These are phyloP conservation scores for Omphalea diandra DNA, from an alignment of 441 rosid species.

Conservation along the genomic window DNA sequence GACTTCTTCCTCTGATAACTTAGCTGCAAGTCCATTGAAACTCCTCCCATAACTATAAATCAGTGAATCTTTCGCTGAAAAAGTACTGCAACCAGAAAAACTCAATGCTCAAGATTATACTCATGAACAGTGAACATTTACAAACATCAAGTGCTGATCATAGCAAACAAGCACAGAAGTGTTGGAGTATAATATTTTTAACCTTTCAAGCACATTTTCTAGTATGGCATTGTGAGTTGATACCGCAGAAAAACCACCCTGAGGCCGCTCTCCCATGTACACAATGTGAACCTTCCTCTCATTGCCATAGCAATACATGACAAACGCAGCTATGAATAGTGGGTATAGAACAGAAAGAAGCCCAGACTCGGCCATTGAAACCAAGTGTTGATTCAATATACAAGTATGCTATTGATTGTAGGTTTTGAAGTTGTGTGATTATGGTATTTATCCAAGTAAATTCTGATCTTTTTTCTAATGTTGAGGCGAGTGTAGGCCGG, in stretches of 20 bases:
- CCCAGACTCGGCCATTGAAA: not conserved
- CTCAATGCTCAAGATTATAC: not conserved
- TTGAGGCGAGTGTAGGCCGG: no score
- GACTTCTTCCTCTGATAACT: conserved; percentile 49
- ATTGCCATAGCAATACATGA: conserved; percentile 5
- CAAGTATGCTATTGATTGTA: not conserved
- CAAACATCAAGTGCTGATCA: no score
- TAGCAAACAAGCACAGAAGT: no score
- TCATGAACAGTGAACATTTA: no score
- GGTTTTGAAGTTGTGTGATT: not conserved
- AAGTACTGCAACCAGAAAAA: conserved; percentile 24
- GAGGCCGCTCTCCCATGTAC: conserved; percentile 42
- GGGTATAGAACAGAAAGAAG: not conserved
- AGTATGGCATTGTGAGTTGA: conserved; percentile 38
- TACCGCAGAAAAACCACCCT: conserved; percentile 21
- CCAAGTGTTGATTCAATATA: not conserved
- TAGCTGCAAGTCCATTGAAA: conserved; percentile 80
- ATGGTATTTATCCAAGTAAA: not conserved
- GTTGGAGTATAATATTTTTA: not conserved
- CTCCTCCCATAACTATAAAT: conserved; percentile 57
- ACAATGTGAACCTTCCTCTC: conserved; percentile 36
- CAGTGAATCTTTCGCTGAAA: conserved; percentile 40
- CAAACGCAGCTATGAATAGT: not conserved
- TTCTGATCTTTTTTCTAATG: no score
- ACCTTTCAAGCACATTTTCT: conserved; percentile 42